phyloP scores from a whole-genome alignment of 2,329 filamentous ascomycete species.

The Diaporthe sp. region DNA sequence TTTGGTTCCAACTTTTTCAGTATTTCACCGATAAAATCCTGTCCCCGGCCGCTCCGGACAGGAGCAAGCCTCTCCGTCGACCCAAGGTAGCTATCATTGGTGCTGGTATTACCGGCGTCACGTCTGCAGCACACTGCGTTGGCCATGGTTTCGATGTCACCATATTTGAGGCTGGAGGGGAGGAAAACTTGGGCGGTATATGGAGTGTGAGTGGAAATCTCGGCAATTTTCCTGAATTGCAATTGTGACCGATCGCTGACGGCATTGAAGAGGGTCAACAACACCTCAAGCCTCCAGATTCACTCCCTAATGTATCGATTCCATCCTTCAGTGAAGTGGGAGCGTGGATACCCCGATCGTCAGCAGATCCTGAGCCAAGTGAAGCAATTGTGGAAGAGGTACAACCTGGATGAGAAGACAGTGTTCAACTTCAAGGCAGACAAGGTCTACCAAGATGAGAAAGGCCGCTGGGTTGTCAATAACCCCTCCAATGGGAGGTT shows the following conservation, averaged over 20 bases:
- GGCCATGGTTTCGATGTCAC: conserved; percentile 87
- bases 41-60: conserved; percentile 76
- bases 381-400: conserved; percentile 78
- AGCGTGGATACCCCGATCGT: conserved; percentile 81
- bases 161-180: conserved; percentile 80
- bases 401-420: conserved; percentile 78
- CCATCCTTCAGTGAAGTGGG: conserved; percentile 82
- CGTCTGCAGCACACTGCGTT: conserved; percentile 84
- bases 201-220: conserved; percentile 73
- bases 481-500: conserved; percentile 77
- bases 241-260: background rate
- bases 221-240: too few relatives aligned
- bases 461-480: conserved; percentile 84
- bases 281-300: conserved; percentile 85
- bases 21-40: conserved; percentile 74
- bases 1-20: conserved; percentile 75
- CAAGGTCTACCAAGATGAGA: conserved; percentile 75
- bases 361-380: conserved; percentile 82
- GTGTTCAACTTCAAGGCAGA: conserved; percentile 78
- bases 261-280: conserved; percentile 77
- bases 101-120: conserved; percentile 80
- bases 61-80: conserved; percentile 66
- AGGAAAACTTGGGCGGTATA: conserved; percentile 79
- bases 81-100: conserved; percentile 79
- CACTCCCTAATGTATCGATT: conserved; percentile 91